Evolutionary conservation across 345 rosid genomes (phyloP).

Genomic region (Capsella bursapastoris): DNA sequence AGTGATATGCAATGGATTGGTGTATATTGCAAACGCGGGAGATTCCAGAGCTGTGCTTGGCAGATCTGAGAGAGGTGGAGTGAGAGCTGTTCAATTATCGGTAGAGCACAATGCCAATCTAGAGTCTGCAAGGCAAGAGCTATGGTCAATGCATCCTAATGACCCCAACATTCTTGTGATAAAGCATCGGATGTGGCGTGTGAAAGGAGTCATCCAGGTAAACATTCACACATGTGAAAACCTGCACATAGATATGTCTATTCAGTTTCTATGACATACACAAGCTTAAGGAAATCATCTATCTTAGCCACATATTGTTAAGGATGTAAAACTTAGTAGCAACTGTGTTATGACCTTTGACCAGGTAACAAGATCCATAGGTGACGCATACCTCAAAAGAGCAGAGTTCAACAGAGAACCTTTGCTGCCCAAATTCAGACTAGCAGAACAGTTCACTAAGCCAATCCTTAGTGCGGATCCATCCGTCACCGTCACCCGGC

Average conservation of each 20-base stretch:
- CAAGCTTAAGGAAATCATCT: background rate
- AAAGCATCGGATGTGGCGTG: conserved; percentile 82
- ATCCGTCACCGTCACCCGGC: conserved; percentile 55
- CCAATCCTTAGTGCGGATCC: conserved; percentile 82
- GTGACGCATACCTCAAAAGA: conserved; percentile 82
- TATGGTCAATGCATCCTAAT: conserved; percentile 65
- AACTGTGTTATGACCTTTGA: conserved; percentile 18
- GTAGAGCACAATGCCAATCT: conserved; percentile 75
- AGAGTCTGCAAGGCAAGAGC: conserved; percentile 68
- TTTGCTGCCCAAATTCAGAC: conserved; percentile 55
- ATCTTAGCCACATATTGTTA: background rate
- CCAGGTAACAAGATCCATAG: conserved; percentile 83
- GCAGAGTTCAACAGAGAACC: conserved; percentile 88
- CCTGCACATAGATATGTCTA: background rate
- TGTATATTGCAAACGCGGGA: conserved; percentile 75
- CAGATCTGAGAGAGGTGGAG: conserved; percentile 53
- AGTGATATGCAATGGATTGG: conserved; percentile 63
- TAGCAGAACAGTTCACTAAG: conserved; percentile 58
- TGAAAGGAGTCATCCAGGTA: conserved; percentile 89
- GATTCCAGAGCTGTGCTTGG: conserved; percentile 83
- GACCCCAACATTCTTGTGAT: conserved; percentile 64
- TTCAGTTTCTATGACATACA: background rate
- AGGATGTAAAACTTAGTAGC: conserved; percentile 13
- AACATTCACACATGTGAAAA: conserved; percentile 17
- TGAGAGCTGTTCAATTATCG: conserved; percentile 66